Conservation (phyloP, 129 eudicot genomes). For the sunflower (Helianthus annuus) region DNA sequence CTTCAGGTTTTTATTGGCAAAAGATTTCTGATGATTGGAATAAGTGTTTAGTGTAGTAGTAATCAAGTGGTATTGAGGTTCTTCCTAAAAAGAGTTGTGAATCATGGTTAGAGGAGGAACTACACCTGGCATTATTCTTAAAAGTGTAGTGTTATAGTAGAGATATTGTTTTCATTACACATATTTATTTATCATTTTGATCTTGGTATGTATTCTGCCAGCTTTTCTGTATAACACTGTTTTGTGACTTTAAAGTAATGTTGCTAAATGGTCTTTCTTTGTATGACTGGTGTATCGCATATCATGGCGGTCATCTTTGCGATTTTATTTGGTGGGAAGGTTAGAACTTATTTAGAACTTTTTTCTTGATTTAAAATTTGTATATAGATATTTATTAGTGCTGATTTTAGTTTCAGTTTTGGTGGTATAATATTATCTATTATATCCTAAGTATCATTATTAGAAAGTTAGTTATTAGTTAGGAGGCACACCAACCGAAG, state of each 20-base stretch:
- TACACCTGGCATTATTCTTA: constrained; percentile 79
- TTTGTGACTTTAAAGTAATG: background rate
- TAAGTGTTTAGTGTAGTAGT: constrained; percentile 58
- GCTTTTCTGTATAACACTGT: background rate
- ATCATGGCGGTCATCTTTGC: constrained; percentile 63
- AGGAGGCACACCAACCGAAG: too few relatives aligned
- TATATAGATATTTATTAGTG: background rate
- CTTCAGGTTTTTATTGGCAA: constrained; percentile 97
- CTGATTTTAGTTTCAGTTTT: too few relatives aligned
- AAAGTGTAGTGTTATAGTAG: constrained; percentile 65
- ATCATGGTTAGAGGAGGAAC: constrained; percentile 99
- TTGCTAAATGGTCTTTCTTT: constrained; percentile 1
- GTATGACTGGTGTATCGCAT: constrained; percentile 72
- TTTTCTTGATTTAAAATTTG: background rate
- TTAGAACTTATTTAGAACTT: background rate
- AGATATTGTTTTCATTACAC: too few relatives aligned
- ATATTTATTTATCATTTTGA: too few relatives aligned
- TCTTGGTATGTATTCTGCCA: constrained; percentile 48
- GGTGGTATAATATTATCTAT: too few relatives aligned
- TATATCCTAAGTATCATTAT: too few relatives aligned
- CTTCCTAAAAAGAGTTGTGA: constrained; percentile 62
- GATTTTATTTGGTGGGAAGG: constrained; percentile 86
- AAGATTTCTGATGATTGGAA: constrained; percentile 98
- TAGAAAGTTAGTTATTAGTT: too few relatives aligned
- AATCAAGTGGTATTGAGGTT: too few relatives aligned